A percentile compares a stretch with the other conserved stretches of the same genome.
Conservation (phyloP, 345 rosid species). For the Draba incana region DNA sequence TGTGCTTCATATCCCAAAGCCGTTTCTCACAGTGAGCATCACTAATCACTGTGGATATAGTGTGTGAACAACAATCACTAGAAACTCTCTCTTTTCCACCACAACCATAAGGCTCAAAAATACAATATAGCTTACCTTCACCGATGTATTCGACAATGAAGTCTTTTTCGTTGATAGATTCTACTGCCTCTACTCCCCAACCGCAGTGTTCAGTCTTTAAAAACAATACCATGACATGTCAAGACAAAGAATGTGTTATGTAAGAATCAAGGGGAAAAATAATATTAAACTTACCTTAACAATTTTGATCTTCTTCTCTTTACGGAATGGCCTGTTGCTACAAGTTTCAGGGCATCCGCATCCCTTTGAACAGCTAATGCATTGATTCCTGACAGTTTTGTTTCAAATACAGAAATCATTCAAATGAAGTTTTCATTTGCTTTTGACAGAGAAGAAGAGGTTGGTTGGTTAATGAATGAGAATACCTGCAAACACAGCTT, state of each 20-base stretch:
- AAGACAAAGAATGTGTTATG: conserved; percentile 5
- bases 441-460: conserved; percentile 17
- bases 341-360: conserved; percentile 84
- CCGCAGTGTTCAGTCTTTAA: conserved; percentile 87
- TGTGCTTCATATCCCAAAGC: conserved; percentile 98
- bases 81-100: conserved; percentile 2
- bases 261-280: neutral
- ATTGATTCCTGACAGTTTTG: conserved; percentile 61
- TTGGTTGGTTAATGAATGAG: conserved; percentile 5
- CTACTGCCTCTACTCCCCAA: conserved; percentile 97
- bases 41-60: conserved; percentile 68
- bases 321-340: conserved; percentile 92
- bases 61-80: conserved; percentile 25
- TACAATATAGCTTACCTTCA: conserved; percentile 64
- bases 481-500: conserved; percentile 89
- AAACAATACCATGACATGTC: conserved; percentile 30
- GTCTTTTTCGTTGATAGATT: conserved; percentile 71
- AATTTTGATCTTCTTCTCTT: conserved; percentile 79
- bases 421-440: neutral
- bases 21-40: conserved; percentile 89
- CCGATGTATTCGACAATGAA: conserved; percentile 91
- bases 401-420: conserved; percentile 8
- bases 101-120: neutral
- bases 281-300: conserved; percentile 59
- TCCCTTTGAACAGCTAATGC: conserved; percentile 87